A percentile compares a stretch with the other conserved stretches of the same genome.
phyloP scores from a whole-genome alignment of 345 rosid genomes.

The Kernera saxatilis region DNA sequence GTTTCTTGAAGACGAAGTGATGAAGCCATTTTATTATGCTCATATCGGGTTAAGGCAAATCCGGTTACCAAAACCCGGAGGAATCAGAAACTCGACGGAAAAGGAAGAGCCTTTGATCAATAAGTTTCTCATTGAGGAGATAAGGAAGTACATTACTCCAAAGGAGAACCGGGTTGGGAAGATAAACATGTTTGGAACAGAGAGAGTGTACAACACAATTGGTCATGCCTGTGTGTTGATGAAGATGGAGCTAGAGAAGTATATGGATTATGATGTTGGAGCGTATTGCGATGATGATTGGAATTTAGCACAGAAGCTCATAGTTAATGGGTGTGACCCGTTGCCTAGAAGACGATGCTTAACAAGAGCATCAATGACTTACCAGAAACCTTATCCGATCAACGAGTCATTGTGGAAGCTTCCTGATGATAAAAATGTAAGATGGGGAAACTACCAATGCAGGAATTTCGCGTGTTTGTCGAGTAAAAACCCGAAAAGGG shows the following conservation, averaged over 20 bases:
- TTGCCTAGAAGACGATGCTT: constrained; percentile 78
- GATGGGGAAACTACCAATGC: constrained; percentile 78
- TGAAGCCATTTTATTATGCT: constrained; percentile 58
- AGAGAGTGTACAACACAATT: constrained; percentile 57
- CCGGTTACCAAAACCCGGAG: constrained; percentile 51
- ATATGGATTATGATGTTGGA: constrained; percentile 87
- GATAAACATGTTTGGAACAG: constrained; percentile 65
- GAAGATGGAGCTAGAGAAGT: constrained; percentile 69
- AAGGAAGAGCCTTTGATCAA: constrained; percentile 76
- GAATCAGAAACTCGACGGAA: constrained; percentile 36
- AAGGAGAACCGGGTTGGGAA: constrained; percentile 60
- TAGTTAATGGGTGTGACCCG: constrained; percentile 72
- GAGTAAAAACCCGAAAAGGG: constrained; percentile 58
- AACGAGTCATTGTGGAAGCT: constrained; percentile 79
- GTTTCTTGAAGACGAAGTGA: constrained; percentile 66
- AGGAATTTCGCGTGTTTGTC: constrained; percentile 59
- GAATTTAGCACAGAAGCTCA: constrained; percentile 72
- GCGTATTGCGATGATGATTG: constrained; percentile 82
- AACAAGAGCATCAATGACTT: constrained; percentile 77
- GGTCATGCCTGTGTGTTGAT: constrained; percentile 74
- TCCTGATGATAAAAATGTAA: constrained; percentile 76
- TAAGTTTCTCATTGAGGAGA: constrained; percentile 60
- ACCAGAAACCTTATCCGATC: constrained; percentile 68
- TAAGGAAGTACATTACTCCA: constrained; percentile 65
- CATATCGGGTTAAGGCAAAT: constrained; percentile 66